Conservation (phyloP, 2,329 filamentous ascomycete species). For the Xylaria sp. region DNA sequence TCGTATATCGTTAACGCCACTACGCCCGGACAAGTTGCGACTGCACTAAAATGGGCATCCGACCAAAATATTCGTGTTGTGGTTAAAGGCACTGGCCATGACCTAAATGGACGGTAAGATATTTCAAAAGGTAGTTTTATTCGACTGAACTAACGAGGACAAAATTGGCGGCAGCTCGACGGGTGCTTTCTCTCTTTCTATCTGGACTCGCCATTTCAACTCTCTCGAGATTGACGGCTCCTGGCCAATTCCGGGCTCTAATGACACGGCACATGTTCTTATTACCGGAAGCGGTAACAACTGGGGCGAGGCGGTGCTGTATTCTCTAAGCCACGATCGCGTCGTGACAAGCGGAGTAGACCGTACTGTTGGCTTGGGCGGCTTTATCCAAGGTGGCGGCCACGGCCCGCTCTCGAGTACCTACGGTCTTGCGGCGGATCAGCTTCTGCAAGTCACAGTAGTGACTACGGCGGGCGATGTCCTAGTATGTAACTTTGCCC, state of each 20-base stretch:
- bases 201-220: constrained; percentile 9
- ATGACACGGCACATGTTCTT: neutral
- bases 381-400: constrained; percentile 60
- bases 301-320: constrained; percentile 3
- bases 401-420: constrained; percentile 53
- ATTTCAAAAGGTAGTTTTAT: neutral
- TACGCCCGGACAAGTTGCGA: neutral
- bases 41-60: neutral
- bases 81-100: constrained; percentile 7
- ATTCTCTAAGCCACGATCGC: neutral
- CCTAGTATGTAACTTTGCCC: constrained; percentile 53
- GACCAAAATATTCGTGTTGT: constrained; percentile 1
- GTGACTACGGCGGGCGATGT: constrained; percentile 35
- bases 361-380: constrained; percentile 38
- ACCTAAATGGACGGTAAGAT: constrained; percentile 7
- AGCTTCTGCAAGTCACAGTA: constrained; percentile 48
- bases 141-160: neutral
- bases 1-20: constrained; percentile 4
- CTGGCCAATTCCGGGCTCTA: neutral
- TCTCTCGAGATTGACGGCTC: neutral
- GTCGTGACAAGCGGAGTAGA: constrained; percentile 6
- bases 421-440: constrained; percentile 60
- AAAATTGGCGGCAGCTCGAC: neutral
- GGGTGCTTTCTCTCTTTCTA: constrained; percentile 8
- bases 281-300: constrained; percentile 7